Base-by-base conservation (phyloP, 2,329 filamentous ascomycete species). In the Pseudogymnoascus sp. region DNA sequence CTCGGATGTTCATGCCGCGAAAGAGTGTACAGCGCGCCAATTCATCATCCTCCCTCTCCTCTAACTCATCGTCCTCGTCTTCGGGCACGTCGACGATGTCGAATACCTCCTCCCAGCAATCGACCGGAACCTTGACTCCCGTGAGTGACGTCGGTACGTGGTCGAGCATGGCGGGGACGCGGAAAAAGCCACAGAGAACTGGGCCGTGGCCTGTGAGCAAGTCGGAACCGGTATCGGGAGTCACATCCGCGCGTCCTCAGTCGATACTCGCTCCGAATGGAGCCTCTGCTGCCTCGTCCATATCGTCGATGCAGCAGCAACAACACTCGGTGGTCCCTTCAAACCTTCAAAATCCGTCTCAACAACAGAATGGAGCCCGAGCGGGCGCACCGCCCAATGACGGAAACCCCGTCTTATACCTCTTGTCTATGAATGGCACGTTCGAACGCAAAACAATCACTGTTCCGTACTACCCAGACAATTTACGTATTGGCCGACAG, bases 381-480 rank as follows among this genome's bases (percentile, higher is more conserved):
- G 75, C 80, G 36, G 72, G 75, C 16, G 66, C 69, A 6, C 69
- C 70, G 37, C 64, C 68, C 23, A 66, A 68, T 28, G 85, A 88
- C 64, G 84, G 85, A 5, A 86, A 90, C 62, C 91, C 92, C 0
- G 87, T 97, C 21, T 83, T 97, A 45, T 92, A 92, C 67, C 84
- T 99, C 4, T 79, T 93, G 5, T 96, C 95, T 0, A 86, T 98
- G 72, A 99, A 99, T 73, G 91, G 92, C 65, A 98, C 93, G 1
- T 99, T 99, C 74, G 95, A 98, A 76, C 88, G 92, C 72, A 99
- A 99, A 78, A 95, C 93, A 48, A 98, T 99, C 70, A 90, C 85
- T 36, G 91, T 99, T 2, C 95, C 95, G 0, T 96, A 90, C 74
- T 90, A 85, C 68, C 95, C 95, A n/a, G 93, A 98, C n/a, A 89